A percentile compares a stretch with the other conserved stretches of the same genome.
Evolutionary conservation across 1,284 basidiomycete genomes (phyloP).

Genomic region (Trichosporon faecale): DNA sequence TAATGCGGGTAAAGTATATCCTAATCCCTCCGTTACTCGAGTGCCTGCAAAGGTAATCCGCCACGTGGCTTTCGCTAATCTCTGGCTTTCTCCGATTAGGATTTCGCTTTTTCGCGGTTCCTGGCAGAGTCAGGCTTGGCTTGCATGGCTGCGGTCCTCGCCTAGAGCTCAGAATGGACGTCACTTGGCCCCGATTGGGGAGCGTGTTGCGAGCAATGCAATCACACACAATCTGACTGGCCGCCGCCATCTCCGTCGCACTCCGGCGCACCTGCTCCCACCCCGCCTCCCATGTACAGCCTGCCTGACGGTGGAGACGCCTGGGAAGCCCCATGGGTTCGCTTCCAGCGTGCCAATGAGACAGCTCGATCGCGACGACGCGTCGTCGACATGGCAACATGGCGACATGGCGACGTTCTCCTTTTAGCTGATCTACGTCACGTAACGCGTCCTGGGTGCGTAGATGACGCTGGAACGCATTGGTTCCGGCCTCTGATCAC

Average conservation of each 20-base stretch:
- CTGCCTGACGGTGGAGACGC: not conserved
- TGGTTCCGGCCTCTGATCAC: not conserved
- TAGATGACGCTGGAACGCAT: not conserved
- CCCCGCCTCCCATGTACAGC: not conserved
- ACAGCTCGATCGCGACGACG: not conserved
- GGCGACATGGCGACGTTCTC: not conserved
- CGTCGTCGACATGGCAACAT: not conserved
- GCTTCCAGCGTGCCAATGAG: not conserved
- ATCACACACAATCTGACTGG: slow-evolving; percentile 7
- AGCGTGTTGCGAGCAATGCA: not conserved
- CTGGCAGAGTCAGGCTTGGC: not conserved
- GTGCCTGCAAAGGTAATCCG: not conserved
- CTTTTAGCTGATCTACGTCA: not conserved
- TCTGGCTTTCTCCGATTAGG: not conserved
- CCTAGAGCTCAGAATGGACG: not conserved
- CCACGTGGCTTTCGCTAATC: slow-evolving; percentile 2
- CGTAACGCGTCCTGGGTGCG: not conserved
- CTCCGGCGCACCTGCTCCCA: not conserved
- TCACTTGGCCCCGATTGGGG: not conserved
- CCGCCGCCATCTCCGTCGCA: not conserved
- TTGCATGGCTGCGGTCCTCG: not conserved
- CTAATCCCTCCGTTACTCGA: not conserved
- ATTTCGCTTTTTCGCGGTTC: not conserved
- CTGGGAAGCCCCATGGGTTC: not conserved
- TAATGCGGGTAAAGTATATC: slow-evolving; percentile 9